These are phyloP conservation scores for Aspergillus sp. DNA, from an alignment of 2,329 filamentous ascomycete genomes.

Conservation along the genomic window DNA sequence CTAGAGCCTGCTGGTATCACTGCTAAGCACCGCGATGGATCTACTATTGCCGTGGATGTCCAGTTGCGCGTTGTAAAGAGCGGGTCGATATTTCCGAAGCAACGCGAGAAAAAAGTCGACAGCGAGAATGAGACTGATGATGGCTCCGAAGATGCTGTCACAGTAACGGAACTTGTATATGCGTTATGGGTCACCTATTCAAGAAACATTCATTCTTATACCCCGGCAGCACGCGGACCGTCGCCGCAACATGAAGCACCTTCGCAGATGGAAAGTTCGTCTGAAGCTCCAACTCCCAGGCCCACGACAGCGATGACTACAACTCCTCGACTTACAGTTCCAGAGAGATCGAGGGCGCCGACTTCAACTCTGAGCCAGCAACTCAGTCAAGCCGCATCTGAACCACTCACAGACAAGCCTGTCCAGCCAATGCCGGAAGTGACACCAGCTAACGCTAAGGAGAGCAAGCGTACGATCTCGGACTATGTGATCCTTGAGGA, in stretches of 20 bases:
- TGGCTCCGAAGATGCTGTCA: conserved; percentile 41
- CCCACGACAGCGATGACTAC: conserved; percentile 55
- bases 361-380: conserved; percentile 53
- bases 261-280: conserved; percentile 65
- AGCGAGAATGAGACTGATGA: conserved; percentile 60
- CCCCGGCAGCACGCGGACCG: conserved; percentile 58
- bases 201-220: conserved; percentile 78
- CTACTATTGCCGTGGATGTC: conserved; percentile 88
- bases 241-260: conserved; percentile 28
- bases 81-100: conserved; percentile 63
- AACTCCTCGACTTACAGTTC: conserved; percentile 19
- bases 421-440: conserved; percentile 37
- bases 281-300: conserved; percentile 75
- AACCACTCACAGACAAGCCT: conserved; percentile 44
- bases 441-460: conserved; percentile 24
- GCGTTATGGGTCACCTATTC: conserved; percentile 98
- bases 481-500: conserved; percentile 94
- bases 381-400: conserved; percentile 50
- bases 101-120: conserved; percentile 64
- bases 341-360: conserved; percentile 37
- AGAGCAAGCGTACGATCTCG: conserved; percentile 76
- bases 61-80: conserved; percentile 96
- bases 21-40: conserved; percentile 85
- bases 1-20: conserved; percentile 79
- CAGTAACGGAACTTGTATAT: conserved; percentile 79